Evolutionary conservation across 768 basidiomycete species (phyloP).

Genomic region (Fibroporia radiculosa): DNA sequence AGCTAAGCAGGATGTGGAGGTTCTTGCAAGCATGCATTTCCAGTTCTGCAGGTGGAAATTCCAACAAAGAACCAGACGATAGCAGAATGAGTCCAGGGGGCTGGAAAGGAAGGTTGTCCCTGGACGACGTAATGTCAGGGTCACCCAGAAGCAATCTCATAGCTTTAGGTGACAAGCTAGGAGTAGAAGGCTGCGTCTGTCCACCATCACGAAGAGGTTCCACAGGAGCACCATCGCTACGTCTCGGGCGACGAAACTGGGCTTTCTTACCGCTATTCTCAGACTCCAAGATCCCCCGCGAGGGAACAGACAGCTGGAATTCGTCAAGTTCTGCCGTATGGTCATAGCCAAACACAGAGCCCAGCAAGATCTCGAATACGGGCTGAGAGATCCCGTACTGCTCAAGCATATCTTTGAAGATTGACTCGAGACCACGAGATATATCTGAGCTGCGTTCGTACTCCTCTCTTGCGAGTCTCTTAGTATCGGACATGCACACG

Average conservation of each 20-base stretch:
- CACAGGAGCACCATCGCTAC: too few relatives aligned
- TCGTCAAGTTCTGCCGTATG: slow-evolving; percentile 36
- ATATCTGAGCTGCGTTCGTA: slow-evolving; percentile 35
- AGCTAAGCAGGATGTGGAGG: slow-evolving; percentile 56
- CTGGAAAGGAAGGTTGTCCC: slow-evolving; percentile 29
- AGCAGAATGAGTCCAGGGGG: slow-evolving; percentile 48
- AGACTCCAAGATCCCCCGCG: slow-evolving; percentile 28
- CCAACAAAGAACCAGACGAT: slow-evolving; percentile 40
- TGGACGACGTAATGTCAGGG: slow-evolving; percentile 4
- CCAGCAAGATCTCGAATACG: slow-evolving; percentile 38
- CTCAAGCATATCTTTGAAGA: slow-evolving; percentile 54
- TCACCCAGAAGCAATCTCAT: slow-evolving; percentile 13
- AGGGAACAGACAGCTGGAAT: slow-evolving; percentile 52
- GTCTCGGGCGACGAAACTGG: slow-evolving; percentile 22
- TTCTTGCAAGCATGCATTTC: slow-evolving; percentile 74
- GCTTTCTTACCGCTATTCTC: too few relatives aligned
- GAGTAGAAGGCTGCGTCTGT: too few relatives aligned
- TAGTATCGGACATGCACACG: too few relatives aligned
- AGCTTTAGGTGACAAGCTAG: too few relatives aligned
- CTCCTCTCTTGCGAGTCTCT: too few relatives aligned
- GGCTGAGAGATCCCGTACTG: slow-evolving; percentile 45
- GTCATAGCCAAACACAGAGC: slow-evolving; percentile 43
- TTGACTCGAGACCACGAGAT: slow-evolving; percentile 42
- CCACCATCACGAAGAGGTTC: too few relatives aligned
- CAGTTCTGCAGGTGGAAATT: slow-evolving; percentile 48